phyloP scores from a whole-genome alignment of 192 early-diverging fungal genomes.

The Backusella sp. region DNA sequence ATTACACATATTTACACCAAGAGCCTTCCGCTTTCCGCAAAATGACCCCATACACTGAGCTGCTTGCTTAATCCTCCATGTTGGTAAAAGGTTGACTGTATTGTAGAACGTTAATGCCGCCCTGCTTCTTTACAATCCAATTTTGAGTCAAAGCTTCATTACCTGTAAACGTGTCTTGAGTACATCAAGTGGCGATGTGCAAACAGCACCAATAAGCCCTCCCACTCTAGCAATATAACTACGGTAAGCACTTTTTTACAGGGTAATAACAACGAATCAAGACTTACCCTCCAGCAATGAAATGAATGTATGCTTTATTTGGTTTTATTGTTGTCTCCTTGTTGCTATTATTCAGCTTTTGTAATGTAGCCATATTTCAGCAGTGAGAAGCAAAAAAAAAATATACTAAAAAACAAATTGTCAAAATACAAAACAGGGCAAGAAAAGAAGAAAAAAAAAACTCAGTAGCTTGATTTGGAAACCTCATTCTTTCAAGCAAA shows the following conservation, averaged over 20 bases:
- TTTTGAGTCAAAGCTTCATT: neutral
- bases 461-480: too few species aligned
- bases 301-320: constrained; percentile 43
- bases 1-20: constrained; percentile 32
- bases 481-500: too few species aligned
- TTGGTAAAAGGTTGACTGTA: constrained; percentile 42
- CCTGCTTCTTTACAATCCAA: neutral
- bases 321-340: constrained; percentile 3
- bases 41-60: constrained; percentile 41
- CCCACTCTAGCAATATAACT: constrained; percentile 50
- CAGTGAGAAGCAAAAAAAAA: neutral
- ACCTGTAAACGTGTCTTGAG: constrained; percentile 94
- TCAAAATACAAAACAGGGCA: too few species aligned
- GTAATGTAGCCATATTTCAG: neutral
- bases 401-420: too few species aligned
- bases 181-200: constrained; percentile 92
- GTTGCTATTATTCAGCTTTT: neutral
- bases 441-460: too few species aligned
- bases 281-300: constrained; percentile 68
- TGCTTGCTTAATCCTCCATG: constrained; percentile 19
- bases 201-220: constrained; percentile 80
- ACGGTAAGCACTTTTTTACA: neutral
- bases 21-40: constrained; percentile 49
- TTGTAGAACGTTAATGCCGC: neutral
- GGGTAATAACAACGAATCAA: too few species aligned